Base-by-base conservation (phyloP, 2,329 filamentous ascomycete genomes). In the Apiospora aurea region DNA sequence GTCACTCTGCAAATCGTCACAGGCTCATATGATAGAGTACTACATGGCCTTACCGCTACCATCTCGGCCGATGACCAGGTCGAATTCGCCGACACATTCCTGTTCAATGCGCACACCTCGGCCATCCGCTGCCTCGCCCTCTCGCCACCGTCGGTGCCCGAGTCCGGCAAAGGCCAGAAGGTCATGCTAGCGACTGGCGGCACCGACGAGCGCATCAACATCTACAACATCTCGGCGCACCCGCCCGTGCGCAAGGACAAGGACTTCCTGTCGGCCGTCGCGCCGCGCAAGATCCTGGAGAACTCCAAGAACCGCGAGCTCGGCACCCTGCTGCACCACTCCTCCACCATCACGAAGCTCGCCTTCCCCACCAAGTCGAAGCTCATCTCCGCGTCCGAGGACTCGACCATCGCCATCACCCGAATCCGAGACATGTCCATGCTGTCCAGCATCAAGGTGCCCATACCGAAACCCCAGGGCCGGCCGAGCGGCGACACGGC, bases 121-220 rank as follows among this genome's bases (percentile, higher is more conserved):
- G 92, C 96, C 5, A 94, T 99, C 80, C 93, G 95, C 77, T 97
- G 94, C 80, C 87, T 99, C 46, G 94, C 95, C 34, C 84, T 98
- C 73, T 98, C 96, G 11, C 92, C 93, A 3, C 87, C 93, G 0
- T 93, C 94, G 16, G 88, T 87, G 24, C 85, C 87, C 1, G 79
- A 85, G 71, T 87, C 85, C 16, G 89, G 87, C 75, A 91, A 92
- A 81, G 83, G 85, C n/a, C 92, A 94, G 80, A 97, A 96, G 80
- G 89, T 97, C 69, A 92, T 96, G 76, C 90, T 99, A 68, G 96
- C 96, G 16, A 97, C 93, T 13, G 96, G 96, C 76, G 93, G 93
- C 81, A 97, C 94, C 34, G 96, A 99, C 82, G 95, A 98, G 83
- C 91, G 94, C 74, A 94, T 99, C 84, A 98, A 99, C 80, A 88